Conservation (phyloP, 148 eudicot genomes). For the Amaranthus hypochondriacus region DNA sequence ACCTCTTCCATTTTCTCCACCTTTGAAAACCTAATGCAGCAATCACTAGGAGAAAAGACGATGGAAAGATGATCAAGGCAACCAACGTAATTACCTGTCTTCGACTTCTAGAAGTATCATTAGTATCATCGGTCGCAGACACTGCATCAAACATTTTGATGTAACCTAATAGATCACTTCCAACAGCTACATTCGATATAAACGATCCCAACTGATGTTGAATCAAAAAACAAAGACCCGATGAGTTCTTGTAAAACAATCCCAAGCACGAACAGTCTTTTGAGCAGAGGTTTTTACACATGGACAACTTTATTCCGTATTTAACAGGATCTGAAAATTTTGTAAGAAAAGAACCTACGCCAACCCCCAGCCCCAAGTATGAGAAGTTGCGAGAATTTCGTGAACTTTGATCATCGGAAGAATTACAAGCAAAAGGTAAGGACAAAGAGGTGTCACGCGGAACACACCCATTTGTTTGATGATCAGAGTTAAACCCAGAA, state of each 20-base stretch:
- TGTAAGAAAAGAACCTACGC: conserved; percentile 48
- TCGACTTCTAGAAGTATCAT: neutral
- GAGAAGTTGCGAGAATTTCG: conserved; percentile 25
- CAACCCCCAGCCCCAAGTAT: conserved; percentile 42
- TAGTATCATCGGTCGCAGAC: conserved; percentile 18
- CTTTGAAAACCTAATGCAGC: conserved; percentile 29
- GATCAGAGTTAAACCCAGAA: conserved; percentile 29
- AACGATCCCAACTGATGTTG: conserved; percentile 54
- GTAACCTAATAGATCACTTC: conserved; percentile 36
- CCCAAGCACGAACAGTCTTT: conserved; percentile 66
- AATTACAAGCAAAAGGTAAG: conserved; percentile 45
- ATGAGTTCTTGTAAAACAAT: conserved; percentile 44
- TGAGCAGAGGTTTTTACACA: conserved; percentile 55
- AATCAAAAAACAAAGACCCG: conserved; percentile 55
- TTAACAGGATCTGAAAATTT: conserved; percentile 37
- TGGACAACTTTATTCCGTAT: conserved; percentile 41
- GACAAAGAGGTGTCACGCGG: conserved; percentile 43
- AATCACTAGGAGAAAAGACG: conserved; percentile 33
- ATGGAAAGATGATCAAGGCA: conserved; percentile 53
- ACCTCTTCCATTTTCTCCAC: conserved; percentile 41
- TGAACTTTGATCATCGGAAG: conserved; percentile 20
- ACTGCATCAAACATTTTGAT: conserved; percentile 36
- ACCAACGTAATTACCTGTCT: conserved; percentile 30
- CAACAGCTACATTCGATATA: conserved; percentile 14
- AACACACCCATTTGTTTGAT: conserved; percentile 32